phyloP scores from a whole-genome alignment of 202 grass and related monocot species.

The Dendrocalamus latiflorus region DNA sequence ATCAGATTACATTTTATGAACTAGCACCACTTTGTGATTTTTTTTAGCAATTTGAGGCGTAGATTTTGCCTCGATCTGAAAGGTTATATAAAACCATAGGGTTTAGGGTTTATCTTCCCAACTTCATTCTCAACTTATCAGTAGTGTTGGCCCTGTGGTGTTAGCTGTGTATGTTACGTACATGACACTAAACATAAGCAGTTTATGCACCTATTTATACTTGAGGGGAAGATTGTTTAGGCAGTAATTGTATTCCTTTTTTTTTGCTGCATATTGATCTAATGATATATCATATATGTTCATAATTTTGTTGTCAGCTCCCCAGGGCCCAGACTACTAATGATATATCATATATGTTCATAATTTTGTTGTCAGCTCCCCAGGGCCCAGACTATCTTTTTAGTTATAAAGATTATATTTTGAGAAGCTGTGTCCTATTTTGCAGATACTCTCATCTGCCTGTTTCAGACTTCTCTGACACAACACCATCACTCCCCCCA shows the following conservation, averaged over 20 bases:
- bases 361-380: too few species aligned
- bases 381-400: too few species aligned
- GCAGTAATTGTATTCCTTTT: neutral
- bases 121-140: neutral
- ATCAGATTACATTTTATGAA: neutral
- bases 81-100: neutral
- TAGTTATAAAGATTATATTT: too few species aligned
- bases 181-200: neutral
- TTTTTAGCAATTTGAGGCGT: neutral
- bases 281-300: neutral
- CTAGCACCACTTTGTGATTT: neutral
- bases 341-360: neutral
- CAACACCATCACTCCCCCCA: constrained; percentile 75
- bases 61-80: neutral
- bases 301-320: too few species aligned
- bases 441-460: constrained; percentile 92
- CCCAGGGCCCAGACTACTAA: neutral
- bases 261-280: neutral
- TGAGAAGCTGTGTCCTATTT: neutral
- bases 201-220: neutral
- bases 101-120: neutral
- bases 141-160: neutral
- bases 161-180: neutral
- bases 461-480: constrained; percentile 93
- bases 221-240: neutral